Evolutionary conservation across 1,284 basidiomycete genomes (phyloP).

Genomic region (Golubevia sp.): DNA sequence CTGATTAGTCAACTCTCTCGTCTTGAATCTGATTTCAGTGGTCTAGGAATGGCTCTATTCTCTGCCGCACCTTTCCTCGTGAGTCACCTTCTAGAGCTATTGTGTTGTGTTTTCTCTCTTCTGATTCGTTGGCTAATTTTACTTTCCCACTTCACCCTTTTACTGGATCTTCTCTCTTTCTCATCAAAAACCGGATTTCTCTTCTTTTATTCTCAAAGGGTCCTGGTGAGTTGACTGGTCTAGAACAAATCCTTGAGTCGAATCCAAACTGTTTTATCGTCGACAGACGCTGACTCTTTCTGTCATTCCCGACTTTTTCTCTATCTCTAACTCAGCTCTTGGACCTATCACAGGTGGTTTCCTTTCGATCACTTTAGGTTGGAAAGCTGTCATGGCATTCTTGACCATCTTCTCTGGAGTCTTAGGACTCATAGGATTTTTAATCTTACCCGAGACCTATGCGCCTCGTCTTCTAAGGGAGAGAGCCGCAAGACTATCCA

Average conservation of each 20-base stretch:
- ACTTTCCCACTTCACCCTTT: too few species aligned
- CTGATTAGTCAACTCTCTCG: too few species aligned
- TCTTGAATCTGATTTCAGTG: too few species aligned
- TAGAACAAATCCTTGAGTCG: too few species aligned
- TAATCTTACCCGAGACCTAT: conserved; percentile 38
- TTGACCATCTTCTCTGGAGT: conserved; percentile 13
- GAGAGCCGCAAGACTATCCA: conserved; percentile 33
- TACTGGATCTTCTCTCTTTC: too few species aligned
- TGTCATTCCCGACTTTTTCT: not conserved
- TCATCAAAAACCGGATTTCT: too few species aligned
- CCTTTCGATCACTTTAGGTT: conserved; percentile 7
- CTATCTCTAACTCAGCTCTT: not conserved
- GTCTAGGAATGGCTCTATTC: conserved; percentile 18
- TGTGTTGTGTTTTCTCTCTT: not conserved
- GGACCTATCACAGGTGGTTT: not conserved
- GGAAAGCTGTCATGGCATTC: conserved; percentile 17
- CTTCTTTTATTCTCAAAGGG: too few species aligned
- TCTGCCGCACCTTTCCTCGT: conserved; percentile 10
- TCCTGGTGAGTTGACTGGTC: too few species aligned
- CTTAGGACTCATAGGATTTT: conserved; percentile 7
- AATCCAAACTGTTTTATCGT: too few species aligned
- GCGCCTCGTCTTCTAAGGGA: conserved; percentile 42
- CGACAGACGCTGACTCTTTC: too few species aligned
- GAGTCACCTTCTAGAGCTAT: not conserved
- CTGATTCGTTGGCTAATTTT: not conserved